These are phyloP conservation scores for Taphrina confusa DNA, from an alignment of 1,139 yeast species.

Conservation along the genomic window DNA sequence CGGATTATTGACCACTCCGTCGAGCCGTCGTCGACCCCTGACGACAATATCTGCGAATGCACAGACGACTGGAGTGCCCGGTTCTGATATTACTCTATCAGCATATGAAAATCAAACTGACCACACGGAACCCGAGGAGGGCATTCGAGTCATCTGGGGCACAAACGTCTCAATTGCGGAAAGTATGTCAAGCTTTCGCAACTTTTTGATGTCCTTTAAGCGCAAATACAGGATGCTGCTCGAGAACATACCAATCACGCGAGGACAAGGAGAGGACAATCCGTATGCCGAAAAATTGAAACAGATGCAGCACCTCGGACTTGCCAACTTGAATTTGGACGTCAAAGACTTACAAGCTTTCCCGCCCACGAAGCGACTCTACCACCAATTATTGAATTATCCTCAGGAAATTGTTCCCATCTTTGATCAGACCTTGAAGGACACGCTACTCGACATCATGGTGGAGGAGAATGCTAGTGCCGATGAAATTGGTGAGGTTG, in stretches of 20 bases:
- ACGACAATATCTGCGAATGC: constrained; percentile 1
- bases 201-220: constrained; percentile 81
- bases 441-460: constrained; percentile 78
- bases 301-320: constrained; percentile 73
- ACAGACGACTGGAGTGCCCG: constrained; percentile 19
- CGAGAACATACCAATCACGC: constrained; percentile 51
- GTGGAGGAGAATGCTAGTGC: constrained; percentile 51
- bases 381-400: constrained; percentile 80
- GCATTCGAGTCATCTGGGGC: constrained; percentile 92
- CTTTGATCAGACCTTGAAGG: constrained; percentile 94
- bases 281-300: constrained; percentile 69
- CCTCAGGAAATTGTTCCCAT: constrained; percentile 97
- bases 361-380: constrained; percentile 73
- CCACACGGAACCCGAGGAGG: constrained; percentile 46
- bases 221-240: constrained; percentile 66
- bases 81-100: constrained; percentile 51
- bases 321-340: constrained; percentile 81
- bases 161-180: constrained; percentile 93
- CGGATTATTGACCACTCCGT: constrained; percentile 56
- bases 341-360: constrained; percentile 75
- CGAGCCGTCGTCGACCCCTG: constrained; percentile 40
- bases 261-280: constrained; percentile 68
- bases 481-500: constrained; percentile 48
- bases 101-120: constrained; percentile 26
- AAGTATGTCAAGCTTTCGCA: constrained; percentile 74